Conservation (phyloP, 495 filamentous ascomycete species). For the Penicillium manginii region DNA sequence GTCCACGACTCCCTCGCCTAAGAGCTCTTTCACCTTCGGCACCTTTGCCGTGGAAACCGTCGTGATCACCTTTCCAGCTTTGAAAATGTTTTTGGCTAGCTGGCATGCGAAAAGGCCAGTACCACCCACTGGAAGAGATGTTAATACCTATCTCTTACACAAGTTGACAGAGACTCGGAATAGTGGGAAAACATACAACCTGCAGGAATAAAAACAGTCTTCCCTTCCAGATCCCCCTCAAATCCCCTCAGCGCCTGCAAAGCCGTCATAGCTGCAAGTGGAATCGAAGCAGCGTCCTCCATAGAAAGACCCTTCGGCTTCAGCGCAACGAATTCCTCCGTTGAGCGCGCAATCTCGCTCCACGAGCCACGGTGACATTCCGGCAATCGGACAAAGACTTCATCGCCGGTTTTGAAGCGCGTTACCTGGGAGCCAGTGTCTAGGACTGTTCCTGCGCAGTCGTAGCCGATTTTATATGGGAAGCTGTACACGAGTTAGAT, state of each 20-base stretch:
- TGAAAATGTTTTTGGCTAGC: conserved; percentile 57
- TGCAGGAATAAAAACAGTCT: conserved; percentile 58
- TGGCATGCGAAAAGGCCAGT: conserved; percentile 53
- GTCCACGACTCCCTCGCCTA: conserved; percentile 39
- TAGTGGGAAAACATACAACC: conserved; percentile 33
- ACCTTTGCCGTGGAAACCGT: conserved; percentile 59
- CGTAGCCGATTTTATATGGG: conserved; percentile 47
- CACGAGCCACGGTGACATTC: conserved; percentile 34
- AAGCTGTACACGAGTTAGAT: conserved; percentile 25
- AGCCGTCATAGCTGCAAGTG: conserved; percentile 43
- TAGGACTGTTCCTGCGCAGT: conserved; percentile 51
- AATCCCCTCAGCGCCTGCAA: conserved; percentile 47
- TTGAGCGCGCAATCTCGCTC: conserved; percentile 44
- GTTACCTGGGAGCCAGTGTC: conserved; percentile 46
- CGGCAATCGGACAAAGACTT: conserved; percentile 48
- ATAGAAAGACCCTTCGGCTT: conserved; percentile 44
- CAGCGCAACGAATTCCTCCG: conserved; percentile 38
- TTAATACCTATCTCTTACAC: no score
- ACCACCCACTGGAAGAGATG: conserved; percentile 40
- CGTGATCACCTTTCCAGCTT: conserved; percentile 52
- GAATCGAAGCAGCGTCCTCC: conserved; percentile 47
- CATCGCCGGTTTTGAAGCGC: conserved; percentile 52
- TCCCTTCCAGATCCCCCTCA: conserved; percentile 44
- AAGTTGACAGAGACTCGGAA: no score
- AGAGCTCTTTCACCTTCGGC: conserved; percentile 41